phyloP scores from a whole-genome alignment of 179 eudicot genomes.

The Beta macrorhiza region DNA sequence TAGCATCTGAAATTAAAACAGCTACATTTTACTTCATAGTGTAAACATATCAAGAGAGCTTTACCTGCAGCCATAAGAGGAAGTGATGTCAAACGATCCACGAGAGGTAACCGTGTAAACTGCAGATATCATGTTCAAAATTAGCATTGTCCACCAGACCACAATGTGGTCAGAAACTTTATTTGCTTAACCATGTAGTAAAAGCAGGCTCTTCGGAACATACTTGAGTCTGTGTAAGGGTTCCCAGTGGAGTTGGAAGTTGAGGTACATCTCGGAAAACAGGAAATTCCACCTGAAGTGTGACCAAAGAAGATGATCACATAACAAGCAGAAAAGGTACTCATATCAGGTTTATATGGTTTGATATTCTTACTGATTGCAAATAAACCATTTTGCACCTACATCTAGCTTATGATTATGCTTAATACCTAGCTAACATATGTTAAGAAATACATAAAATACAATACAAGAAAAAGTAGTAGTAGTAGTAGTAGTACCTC shows the following conservation, averaged over 20 bases:
- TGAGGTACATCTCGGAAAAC: conserved; percentile 53
- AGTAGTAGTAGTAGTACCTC: conserved; percentile 43
- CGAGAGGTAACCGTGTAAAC: conserved; percentile 55
- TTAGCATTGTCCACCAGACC: conserved; percentile 11
- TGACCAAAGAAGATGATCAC: not conserved
- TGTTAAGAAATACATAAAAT: not conserved
- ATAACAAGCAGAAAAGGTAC: not conserved
- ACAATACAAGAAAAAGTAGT: not conserved
- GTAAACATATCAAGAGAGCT: not conserved
- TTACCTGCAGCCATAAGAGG: conserved; percentile 75
- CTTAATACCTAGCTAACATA: not conserved
- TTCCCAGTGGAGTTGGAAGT: conserved; percentile 69
- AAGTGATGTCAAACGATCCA: conserved; percentile 57
- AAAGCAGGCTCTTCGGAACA: conserved; percentile 10
- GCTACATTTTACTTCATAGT: not conserved
- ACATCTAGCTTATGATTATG: not conserved
- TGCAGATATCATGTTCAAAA: conserved; percentile 29
- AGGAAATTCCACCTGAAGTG: conserved; percentile 63
- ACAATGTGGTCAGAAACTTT: not conserved
- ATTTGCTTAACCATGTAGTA: not conserved
- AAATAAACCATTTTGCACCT: not conserved
- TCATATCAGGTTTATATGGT: not conserved
- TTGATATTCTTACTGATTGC: not conserved
- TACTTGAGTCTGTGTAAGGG: conserved; percentile 55
- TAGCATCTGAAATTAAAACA: not conserved